Conservation (phyloP, 371 early-diverging fungal genomes). For the Catenaria anguillulae region DNA sequence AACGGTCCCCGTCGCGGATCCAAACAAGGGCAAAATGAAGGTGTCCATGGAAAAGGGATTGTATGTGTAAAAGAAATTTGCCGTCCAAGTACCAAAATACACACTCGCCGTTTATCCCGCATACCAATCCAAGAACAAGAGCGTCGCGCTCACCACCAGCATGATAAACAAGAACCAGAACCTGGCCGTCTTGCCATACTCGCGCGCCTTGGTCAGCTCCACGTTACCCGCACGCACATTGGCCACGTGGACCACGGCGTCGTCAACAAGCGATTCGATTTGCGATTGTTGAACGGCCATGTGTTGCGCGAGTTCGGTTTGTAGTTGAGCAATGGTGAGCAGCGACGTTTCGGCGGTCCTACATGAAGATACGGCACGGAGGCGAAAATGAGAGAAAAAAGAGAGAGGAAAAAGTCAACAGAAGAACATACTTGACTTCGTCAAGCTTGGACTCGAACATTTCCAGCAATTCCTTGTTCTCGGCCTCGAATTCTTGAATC, state of each 20-base stretch:
- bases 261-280: constrained; percentile 3
- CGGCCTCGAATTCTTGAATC: constrained; percentile 3
- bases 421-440: neutral
- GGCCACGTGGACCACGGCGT: constrained; percentile 6
- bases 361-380: neutral
- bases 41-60: too few species aligned
- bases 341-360: constrained; percentile 5
- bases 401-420: neutral
- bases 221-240: constrained; percentile 5
- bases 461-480: neutral
- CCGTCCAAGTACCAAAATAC: too few species aligned
- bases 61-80: too few species aligned
- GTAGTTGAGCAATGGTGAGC: constrained; percentile 4
- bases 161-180: constrained; percentile 6
- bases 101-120: too few species aligned
- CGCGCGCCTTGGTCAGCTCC: constrained; percentile 2
- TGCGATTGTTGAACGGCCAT: neutral
- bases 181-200: neutral
- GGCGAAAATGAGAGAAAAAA: neutral
- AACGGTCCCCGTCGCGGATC: too few species aligned
- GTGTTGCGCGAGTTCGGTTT: constrained; percentile 7
- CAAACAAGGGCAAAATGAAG: too few species aligned
- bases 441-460: neutral
- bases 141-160: neutral
- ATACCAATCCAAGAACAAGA: constrained; percentile 9